Evolutionary conservation across 1,139 yeast species (phyloP), one percentile per base, ranked within the genome.

Genomic region (Eremothecium sinecaudum): DNA sequence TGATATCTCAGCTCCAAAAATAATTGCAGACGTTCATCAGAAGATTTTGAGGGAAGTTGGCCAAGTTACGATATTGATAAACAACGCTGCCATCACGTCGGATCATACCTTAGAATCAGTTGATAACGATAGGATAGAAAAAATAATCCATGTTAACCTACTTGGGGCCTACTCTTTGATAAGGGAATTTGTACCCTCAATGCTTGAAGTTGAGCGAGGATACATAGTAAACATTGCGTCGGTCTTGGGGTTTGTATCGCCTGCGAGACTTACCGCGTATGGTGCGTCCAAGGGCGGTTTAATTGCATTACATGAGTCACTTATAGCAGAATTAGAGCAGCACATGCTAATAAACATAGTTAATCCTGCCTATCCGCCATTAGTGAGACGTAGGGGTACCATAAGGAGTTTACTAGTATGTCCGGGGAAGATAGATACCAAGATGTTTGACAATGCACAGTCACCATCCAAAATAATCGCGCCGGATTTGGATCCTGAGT

Each of bases 271-370:
- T 37, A 72, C 68, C 25, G 82, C 82, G 0, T 87, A 87, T 49
- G 94, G 95, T 0, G 94, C 96, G 0, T 73, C 93, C 6, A 87
- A 87, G 56, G 79, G 94, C 0, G 96, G 94, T 0, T 58, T 83
- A 19, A 70, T 87, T 34, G 86, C 92, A 0, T 61, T 86, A 30
- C 96, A 87, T 53, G 94, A 83, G 51, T 76, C 90, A 1, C 61
- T 87, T 25, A 75, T 84, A 0, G 73, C 74, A 44, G 93, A 82
- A 51, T 53, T 83, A 24, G 77, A 77, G 0, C 63, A 71, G 0
- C 77, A 77, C 0, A 59, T 69, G 4, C 4, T 17, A 5, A 33
- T 27, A 24, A 61, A 59, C 35, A 55, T 59, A 0, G 18, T 24
- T n/a, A 27, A 31, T 6, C 13, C 26, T 11, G 34, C 31, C 4